A percentile compares a stretch with the other conserved stretches of the same genome.
phyloP scores from a whole-genome alignment of 2,329 filamentous ascomycete species.

The Cadophora luteo-olivacea region DNA sequence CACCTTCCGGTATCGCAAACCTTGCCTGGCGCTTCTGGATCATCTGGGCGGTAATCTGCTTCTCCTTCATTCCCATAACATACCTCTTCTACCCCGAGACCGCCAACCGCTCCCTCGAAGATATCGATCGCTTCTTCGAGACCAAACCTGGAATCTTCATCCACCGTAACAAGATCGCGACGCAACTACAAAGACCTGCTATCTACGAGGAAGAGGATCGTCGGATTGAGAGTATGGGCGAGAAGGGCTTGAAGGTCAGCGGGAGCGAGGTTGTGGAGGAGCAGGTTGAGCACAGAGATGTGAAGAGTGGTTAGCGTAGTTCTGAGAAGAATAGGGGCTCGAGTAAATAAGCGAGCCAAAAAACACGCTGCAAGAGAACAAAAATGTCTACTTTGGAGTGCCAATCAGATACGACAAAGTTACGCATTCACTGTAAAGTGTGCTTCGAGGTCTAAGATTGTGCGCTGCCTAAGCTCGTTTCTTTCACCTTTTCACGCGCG shows the following conservation, averaged over 20 bases:
- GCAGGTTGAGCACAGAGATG: slow-evolving; percentile 3
- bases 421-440: neutral
- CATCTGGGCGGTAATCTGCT: slow-evolving; percentile 46
- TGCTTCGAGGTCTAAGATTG: neutral
- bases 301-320: slow-evolving; percentile 1
- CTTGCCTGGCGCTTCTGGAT: slow-evolving; percentile 48
- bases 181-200: slow-evolving; percentile 30
- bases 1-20: slow-evolving; percentile 45
- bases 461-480: neutral
- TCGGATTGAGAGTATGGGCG: slow-evolving; percentile 25
- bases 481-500: neutral
- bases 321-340: neutral
- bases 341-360: slow-evolving; percentile 17
- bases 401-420: neutral
- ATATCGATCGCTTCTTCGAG: slow-evolving; percentile 58
- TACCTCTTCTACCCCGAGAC: slow-evolving; percentile 61
- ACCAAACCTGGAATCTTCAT: slow-evolving; percentile 42
- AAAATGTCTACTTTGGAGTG: neutral
- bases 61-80: slow-evolving; percentile 49
- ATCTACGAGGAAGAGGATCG: slow-evolving; percentile 35
- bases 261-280: slow-evolving; percentile 11
- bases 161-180: slow-evolving; percentile 33
- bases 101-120: slow-evolving; percentile 54
- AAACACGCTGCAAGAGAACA: neutral
- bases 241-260: slow-evolving; percentile 20